A percentile compares a stretch with the other conserved stretches of the same genome.
These are phyloP conservation scores for Backusella tuberculispora DNA, from an alignment of 192 early-diverging fungal genomes.

Conservation along the genomic window DNA sequence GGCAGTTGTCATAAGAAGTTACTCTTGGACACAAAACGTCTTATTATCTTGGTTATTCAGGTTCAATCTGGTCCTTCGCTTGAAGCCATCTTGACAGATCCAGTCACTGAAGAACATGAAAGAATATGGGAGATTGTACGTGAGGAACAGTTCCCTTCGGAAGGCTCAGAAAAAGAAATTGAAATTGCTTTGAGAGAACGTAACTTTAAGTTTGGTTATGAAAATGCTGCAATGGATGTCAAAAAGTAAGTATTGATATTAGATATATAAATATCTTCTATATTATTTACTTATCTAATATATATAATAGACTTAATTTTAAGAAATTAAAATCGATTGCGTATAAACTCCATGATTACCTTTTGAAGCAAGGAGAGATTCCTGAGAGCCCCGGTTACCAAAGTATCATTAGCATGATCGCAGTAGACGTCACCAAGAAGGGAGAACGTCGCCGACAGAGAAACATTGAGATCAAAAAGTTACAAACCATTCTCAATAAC, in stretches of 20 bases:
- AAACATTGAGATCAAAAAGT: constrained; percentile 70
- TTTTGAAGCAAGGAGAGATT: constrained; percentile 78
- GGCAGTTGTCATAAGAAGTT: constrained; percentile 72
- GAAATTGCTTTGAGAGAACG: constrained; percentile 25
- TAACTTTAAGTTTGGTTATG: constrained; percentile 28
- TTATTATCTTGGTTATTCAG: constrained; percentile 81
- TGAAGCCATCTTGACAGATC: constrained; percentile 81
- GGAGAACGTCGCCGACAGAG: constrained; percentile 80
- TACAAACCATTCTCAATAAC: constrained; percentile 80
- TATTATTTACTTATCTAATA: constrained; percentile 7
- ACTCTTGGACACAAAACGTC: constrained; percentile 89
- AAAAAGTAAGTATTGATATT: constrained; percentile 28
- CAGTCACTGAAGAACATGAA: constrained; percentile 79
- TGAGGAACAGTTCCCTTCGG: constrained; percentile 30
- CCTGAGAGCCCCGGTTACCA: constrained; percentile 83
- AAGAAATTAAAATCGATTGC: constrained; percentile 80
- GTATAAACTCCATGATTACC: constrained; percentile 76
- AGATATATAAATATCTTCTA: not conserved
- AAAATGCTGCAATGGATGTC: constrained; percentile 37
- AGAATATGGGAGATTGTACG: constrained; percentile 57
- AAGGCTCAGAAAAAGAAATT: constrained; percentile 25
- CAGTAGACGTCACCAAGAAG: constrained; percentile 91
- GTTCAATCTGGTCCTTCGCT: constrained; percentile 85
- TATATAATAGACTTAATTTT: constrained; percentile 60
- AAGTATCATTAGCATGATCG: constrained; percentile 92